A percentile compares a stretch with the other conserved stretches of the same genome.
Conservation (phyloP, 2,329 filamentous ascomycete genomes). For the Rutstroemia sp. region DNA sequence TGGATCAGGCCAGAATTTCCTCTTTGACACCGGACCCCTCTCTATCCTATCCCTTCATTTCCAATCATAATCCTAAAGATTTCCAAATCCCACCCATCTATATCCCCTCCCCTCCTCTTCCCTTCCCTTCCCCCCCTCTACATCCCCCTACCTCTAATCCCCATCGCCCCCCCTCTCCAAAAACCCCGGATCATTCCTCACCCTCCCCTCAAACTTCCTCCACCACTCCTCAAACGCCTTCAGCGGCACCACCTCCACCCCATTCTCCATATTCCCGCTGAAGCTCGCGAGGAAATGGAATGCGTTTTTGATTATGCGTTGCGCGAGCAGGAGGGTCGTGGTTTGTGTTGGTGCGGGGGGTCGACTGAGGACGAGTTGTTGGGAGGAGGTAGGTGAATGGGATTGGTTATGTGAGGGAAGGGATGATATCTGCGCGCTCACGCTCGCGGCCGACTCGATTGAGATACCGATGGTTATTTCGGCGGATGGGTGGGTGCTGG, state of each 20-base stretch:
- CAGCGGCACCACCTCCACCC: conserved; percentile 83
- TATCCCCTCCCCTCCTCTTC: background rate
- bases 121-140: background rate
- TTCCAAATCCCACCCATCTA: background rate
- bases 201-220: conserved; percentile 84
- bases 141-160: background rate
- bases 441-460: conserved; percentile 67
- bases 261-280: conserved; percentile 55
- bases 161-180: conserved; percentile 53
- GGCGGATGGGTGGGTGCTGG: conserved; percentile 10
- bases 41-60: too few relatives aligned
- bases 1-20: too few relatives aligned
- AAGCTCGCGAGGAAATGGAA: conserved; percentile 95
- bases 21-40: too few relatives aligned
- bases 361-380: conserved; percentile 25
- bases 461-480: conserved; percentile 73
- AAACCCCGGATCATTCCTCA: conserved; percentile 82
- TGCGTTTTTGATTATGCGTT: conserved; percentile 91
- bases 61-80: too few relatives aligned
- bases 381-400: conserved; percentile 40
- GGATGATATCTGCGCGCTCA: conserved; percentile 60
- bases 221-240: conserved; percentile 97
- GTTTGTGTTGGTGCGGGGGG: background rate
- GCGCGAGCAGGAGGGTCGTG: conserved; percentile 75
- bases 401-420: conserved; percentile 34